Evolutionary conservation across 2,329 filamentous ascomycete genomes (phyloP).

Genomic region (Falciphora oryzae): DNA sequence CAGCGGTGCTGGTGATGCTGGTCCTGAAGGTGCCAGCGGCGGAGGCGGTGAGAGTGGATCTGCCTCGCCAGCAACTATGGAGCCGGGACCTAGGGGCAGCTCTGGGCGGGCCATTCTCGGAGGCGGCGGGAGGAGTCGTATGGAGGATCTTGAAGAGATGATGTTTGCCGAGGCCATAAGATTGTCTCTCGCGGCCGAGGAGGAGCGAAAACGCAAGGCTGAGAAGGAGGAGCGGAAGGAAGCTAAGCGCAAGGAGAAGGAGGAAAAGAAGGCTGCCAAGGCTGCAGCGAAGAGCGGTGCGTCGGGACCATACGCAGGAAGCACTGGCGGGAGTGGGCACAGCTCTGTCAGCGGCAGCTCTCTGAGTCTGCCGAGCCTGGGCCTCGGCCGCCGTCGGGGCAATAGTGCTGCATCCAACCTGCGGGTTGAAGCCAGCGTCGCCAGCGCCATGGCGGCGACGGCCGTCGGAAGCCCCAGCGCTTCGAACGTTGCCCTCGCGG

Average conservation of each 20-base stretch:
- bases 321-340: slow-evolving; percentile 29
- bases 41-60: slow-evolving; percentile 20
- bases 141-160: slow-evolving; percentile 91
- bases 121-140: slow-evolving; percentile 40
- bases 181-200: slow-evolving; percentile 83
- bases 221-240: slow-evolving; percentile 78
- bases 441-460: slow-evolving; percentile 34
- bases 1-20: slow-evolving; percentile 23
- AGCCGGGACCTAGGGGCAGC: slow-evolving; percentile 23
- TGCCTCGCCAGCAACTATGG: slow-evolving; percentile 23
- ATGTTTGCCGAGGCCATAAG: slow-evolving; percentile 98
- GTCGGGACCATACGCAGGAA: slow-evolving; percentile 33
- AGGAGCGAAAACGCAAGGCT: slow-evolving; percentile 81
- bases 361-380: slow-evolving; percentile 55
- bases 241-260: slow-evolving; percentile 79
- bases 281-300: slow-evolving; percentile 44
- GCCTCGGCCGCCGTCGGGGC: slow-evolving; percentile 51
- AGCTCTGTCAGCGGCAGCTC: slow-evolving; percentile 57
- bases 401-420: slow-evolving; percentile 57
- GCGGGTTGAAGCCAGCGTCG: slow-evolving; percentile 48
- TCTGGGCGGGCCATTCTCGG: slow-evolving; percentile 22
- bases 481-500: slow-evolving; percentile 18
- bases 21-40: slow-evolving; percentile 20
- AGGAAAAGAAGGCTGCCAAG: slow-evolving; percentile 70
- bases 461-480: slow-evolving; percentile 23